Base-by-base conservation (phyloP, 352 stramenopile species). In the Phytophthora lateralis region DNA sequence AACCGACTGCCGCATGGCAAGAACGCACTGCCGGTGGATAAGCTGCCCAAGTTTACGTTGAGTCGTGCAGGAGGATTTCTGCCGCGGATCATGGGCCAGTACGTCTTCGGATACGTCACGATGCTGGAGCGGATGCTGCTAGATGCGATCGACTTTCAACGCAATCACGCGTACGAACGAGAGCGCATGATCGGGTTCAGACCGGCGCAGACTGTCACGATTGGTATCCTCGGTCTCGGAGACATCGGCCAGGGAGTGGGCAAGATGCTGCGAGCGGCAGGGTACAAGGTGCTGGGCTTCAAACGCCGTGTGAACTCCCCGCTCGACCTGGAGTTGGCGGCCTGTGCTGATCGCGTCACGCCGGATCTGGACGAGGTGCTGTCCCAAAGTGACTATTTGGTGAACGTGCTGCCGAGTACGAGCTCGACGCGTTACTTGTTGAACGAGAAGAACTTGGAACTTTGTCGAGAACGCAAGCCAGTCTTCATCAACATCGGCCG, bases 401-500 rank as follows among this genome's bases (percentile, higher is more conserved):
- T 97, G 26, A 95, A 85, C 56, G 83, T 96, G 7, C 57, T 97
- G 41, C 89, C 91, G 8, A 95, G 85, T 55, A 97, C 91, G n/a
- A 55, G 37, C 1, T 69, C 73, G 17, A 97, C 91, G 41, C 66
- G 73, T 21, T 76, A 85, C 47, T 58, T 96, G 27, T 55, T 97
- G 38, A 80, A 60, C 14, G 69, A 81, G n/a, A 53, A 69, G 18
- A 73, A 76, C 14, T 57, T 97, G 4, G 32, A 66, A 24, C 44
- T 72, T 12, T 92, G 84, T 32, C 44, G 55, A 2, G 47, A 73
- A 15, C 77, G 82, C 62, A 71, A 88, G 63, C 85, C 88, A 1
- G 82, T 95, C 21, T 86, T 97, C 53, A 81, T 97, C 63, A 97
- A 97, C 76, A 85, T 96, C 24, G 91, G 91, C 6, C 82, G 91